Percentiles rank a stretch among this genome's conserved stretches.
phyloP scores from a whole-genome alignment of 129 eudicot genomes.

The Flaveria trinervia region DNA sequence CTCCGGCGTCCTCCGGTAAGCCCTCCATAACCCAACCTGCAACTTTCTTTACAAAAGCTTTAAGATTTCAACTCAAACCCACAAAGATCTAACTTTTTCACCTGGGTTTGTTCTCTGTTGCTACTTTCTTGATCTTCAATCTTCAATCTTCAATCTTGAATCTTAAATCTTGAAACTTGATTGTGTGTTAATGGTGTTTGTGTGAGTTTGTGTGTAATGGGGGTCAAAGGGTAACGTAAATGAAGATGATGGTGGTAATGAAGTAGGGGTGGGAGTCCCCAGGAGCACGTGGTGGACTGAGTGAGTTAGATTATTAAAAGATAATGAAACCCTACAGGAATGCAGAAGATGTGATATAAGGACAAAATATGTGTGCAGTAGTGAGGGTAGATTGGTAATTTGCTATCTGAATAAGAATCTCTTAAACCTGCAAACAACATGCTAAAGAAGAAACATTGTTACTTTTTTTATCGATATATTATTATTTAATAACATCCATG shows the following conservation, averaged over 20 bases:
- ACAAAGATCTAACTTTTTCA: not conserved
- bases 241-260: conserved; percentile 39
- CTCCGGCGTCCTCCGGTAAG: conserved; percentile 62
- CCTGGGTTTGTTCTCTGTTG: conserved; percentile 4
- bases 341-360: conserved; percentile 5
- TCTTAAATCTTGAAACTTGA: not conserved
- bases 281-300: conserved; percentile 89
- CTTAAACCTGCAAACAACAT: conserved; percentile 25
- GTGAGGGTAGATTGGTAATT: conserved; percentile 24
- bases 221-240: conserved; percentile 37
- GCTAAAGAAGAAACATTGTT: conserved; percentile 15
- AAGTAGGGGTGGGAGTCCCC: conserved; percentile 55
- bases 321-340: conserved; percentile 30
- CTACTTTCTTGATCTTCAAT: conserved; percentile 13
- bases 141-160: not conserved
- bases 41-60: too few relatives aligned
- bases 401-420: conserved; percentile 29
- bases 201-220: conserved; percentile 11
- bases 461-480: not conserved
- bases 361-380: conserved; percentile 43
- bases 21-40: conserved; percentile 45
- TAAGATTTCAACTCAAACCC: not conserved
- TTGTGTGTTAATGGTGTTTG: conserved; percentile 7
- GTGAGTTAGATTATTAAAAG: conserved; percentile 40
- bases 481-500: not conserved